These are phyloP conservation scores for Neurospora sp. DNA, from an alignment of 495 filamentous ascomycete genomes.

Conservation along the genomic window DNA sequence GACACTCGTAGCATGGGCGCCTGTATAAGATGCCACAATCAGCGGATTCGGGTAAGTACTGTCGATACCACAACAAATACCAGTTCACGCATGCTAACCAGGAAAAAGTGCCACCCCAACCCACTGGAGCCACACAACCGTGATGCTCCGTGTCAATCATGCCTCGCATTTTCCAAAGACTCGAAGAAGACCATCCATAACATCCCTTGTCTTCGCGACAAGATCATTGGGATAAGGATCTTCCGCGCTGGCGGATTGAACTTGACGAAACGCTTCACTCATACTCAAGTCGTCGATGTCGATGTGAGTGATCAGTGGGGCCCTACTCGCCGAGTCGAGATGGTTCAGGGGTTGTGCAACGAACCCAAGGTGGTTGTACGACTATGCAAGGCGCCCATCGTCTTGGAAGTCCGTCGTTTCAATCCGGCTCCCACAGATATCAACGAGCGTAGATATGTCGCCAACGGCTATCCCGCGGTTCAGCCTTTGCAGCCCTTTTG, in stretches of 20 bases:
- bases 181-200: conserved; percentile 37
- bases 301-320: neutral
- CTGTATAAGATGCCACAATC: conserved; percentile 36
- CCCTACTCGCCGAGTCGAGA: conserved; percentile 15
- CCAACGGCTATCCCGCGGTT: conserved; percentile 5
- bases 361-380: conserved; percentile 7
- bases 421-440: conserved; percentile 20
- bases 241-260: conserved; percentile 30
- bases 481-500: conserved; percentile 25
- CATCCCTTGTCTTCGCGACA: conserved; percentile 30
- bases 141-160: conserved; percentile 25
- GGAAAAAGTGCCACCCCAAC: conserved; percentile 12
- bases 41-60: conserved; percentile 30
- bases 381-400: conserved; percentile 18
- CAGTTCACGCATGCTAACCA: neutral
- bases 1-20: conserved; percentile 29
- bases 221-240: conserved; percentile 24
- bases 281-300: conserved; percentile 29
- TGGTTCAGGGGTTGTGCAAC: conserved; percentile 22
- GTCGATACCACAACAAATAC: neutral
- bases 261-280: conserved; percentile 29
- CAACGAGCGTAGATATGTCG: conserved; percentile 19
- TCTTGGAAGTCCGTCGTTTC: conserved; percentile 26
- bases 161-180: conserved; percentile 21
- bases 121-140: conserved; percentile 19